Conservation (phyloP, 768 basidiomycete species). For the Tricholoma hemisulphureum region DNA sequence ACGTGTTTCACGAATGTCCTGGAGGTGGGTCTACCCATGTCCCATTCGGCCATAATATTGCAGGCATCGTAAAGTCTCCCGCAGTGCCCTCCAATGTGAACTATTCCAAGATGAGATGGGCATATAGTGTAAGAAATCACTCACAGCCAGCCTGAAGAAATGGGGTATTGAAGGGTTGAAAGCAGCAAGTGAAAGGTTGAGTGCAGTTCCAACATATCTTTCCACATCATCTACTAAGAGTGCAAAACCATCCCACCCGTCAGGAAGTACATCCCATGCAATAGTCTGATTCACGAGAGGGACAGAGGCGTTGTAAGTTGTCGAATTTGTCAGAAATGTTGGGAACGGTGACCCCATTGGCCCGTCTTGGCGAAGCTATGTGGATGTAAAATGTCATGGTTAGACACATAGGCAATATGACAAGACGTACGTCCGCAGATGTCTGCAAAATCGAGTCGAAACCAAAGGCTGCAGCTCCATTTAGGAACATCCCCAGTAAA, state of each 20-base stretch:
- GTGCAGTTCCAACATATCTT: slow-evolving; percentile 64
- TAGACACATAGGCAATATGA: slow-evolving; percentile 1
- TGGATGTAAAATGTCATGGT: slow-evolving; percentile 7
- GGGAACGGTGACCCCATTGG: slow-evolving; percentile 69
- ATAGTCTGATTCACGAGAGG: slow-evolving; percentile 55
- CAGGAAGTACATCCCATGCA: slow-evolving; percentile 51
- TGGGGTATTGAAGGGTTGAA: slow-evolving; percentile 62
- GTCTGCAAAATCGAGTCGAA: slow-evolving; percentile 82
- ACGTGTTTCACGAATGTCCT: slow-evolving; percentile 50
- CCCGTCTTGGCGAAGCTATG: slow-evolving; percentile 71
- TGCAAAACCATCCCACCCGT: slow-evolving; percentile 72
- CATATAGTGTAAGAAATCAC: slow-evolving; percentile 26
- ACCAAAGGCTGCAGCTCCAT: slow-evolving; percentile 77
- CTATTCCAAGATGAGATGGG: slow-evolving; percentile 30
- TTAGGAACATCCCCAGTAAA: slow-evolving; percentile 78
- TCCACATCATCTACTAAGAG: slow-evolving; percentile 87
- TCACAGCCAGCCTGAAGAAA: slow-evolving; percentile 78
- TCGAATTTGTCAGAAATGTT: slow-evolving; percentile 71
- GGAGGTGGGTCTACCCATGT: slow-evolving; percentile 75
- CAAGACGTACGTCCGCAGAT: slow-evolving; percentile 52
- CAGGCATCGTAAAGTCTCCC: slow-evolving; percentile 82
- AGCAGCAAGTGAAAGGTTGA: slow-evolving; percentile 69
- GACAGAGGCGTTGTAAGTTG: slow-evolving; percentile 56
- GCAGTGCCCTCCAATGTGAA: slow-evolving; percentile 43
- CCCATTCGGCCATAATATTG: slow-evolving; percentile 73